phyloP scores from a whole-genome alignment of 2,329 filamentous ascomycete species.

The Trichoderma breve region DNA sequence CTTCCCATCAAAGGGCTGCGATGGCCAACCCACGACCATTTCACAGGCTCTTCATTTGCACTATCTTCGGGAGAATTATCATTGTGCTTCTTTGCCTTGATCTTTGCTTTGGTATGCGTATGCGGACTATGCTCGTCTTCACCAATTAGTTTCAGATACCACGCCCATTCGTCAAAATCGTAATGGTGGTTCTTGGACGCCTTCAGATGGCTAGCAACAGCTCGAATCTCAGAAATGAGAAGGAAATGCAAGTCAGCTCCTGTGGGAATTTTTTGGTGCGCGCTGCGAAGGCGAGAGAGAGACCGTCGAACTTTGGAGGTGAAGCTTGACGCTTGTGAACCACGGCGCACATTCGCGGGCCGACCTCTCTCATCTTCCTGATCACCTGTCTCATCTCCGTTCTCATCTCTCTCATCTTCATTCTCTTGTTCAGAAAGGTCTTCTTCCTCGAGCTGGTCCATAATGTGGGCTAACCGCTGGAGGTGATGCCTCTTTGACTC shows the following conservation, averaged over 20 bases:
- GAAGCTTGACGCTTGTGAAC: neutral
- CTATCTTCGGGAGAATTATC: neutral
- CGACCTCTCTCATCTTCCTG: neutral
- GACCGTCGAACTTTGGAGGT: constrained; percentile 4
- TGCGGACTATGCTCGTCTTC: constrained; percentile 7
- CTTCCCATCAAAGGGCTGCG: constrained; percentile 12
- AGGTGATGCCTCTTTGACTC: neutral
- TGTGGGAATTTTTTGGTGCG: neutral
- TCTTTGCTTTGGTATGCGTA: neutral
- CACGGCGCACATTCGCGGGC: neutral
- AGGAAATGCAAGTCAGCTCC: constrained; percentile 12
- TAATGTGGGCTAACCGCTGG: neutral
- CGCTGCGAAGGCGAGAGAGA: constrained; percentile 1
- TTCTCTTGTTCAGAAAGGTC: constrained; percentile 2
- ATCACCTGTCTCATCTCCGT: neutral
- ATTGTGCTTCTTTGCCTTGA: neutral
- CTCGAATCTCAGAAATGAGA: constrained; percentile 16
- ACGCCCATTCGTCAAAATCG: constrained; percentile 80
- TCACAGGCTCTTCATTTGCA: neutral
- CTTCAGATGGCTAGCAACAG: neutral
- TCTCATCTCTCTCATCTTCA: neutral
- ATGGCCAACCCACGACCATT: constrained; percentile 19
- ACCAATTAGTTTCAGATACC: constrained; percentile 64
- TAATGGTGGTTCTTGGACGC: constrained; percentile 54
- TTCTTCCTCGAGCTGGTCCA: constrained; percentile 1